Conservation (phyloP, 129 eudicot species). For the Smallanthus sonchifolius region DNA sequence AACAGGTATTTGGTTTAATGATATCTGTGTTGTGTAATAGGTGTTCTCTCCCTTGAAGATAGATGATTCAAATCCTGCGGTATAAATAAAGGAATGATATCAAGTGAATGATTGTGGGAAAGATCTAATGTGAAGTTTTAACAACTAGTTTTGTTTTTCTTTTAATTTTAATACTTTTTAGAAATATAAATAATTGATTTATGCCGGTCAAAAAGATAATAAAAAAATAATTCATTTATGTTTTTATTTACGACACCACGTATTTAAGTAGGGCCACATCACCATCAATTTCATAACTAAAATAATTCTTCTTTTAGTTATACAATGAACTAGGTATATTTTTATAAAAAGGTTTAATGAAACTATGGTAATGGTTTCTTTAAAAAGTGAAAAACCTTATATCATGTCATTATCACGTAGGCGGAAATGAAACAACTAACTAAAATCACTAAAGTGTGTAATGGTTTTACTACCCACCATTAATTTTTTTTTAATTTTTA, state of each 20-base stretch:
- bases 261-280: background rate
- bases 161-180: no score
- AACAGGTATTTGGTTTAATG: no score
- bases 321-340: background rate
- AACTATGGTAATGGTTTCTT: background rate
- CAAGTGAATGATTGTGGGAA: background rate
- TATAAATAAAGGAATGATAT: background rate
- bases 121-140: background rate
- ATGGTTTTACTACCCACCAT: no score
- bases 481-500: no score
- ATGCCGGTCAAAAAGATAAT: background rate
- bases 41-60: no score
- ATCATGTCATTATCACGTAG: no score
- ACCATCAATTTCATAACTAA: background rate
- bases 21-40: no score
- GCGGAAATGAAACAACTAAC: no score
- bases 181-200: background rate
- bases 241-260: background rate
- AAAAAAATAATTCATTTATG: background rate
- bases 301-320: no score
- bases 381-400: no score
- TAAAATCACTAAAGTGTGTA: no score
- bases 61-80: background rate
- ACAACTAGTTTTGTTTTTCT: no score
- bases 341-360: background rate